Evolutionary conservation across 495 filamentous ascomycete species (phyloP).

Genomic region (Penicillium robsamsonii): DNA sequence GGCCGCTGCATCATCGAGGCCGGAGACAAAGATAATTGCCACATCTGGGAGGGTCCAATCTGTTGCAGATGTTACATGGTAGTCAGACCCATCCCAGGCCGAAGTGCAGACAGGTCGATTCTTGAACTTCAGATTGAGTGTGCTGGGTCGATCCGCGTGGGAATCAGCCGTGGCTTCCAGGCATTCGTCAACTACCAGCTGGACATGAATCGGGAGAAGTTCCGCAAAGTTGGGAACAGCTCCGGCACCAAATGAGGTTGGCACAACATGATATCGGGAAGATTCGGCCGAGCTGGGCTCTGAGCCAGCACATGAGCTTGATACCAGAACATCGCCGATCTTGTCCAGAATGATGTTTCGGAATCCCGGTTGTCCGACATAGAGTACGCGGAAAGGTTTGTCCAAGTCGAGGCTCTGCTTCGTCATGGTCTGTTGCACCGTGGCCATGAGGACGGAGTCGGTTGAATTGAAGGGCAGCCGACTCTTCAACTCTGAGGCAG

Average conservation of each 20-base stretch:
- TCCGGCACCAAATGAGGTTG: slow-evolving; percentile 63
- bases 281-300: slow-evolving; percentile 50
- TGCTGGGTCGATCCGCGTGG: slow-evolving; percentile 40
- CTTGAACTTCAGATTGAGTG: slow-evolving; percentile 58
- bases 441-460: slow-evolving; percentile 46
- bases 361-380: slow-evolving; percentile 60
- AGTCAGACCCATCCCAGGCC: slow-evolving; percentile 47
- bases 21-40: slow-evolving; percentile 65
- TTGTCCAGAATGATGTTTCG: slow-evolving; percentile 73
- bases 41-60: slow-evolving; percentile 70
- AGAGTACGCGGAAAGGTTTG: slow-evolving; percentile 68
- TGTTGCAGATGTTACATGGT: slow-evolving; percentile 41
- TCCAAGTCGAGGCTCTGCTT: slow-evolving; percentile 58
- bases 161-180: slow-evolving; percentile 49
- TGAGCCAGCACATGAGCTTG: slow-evolving; percentile 42
- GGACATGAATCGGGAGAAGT: slow-evolving; percentile 71
- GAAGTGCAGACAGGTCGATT: slow-evolving; percentile 49
- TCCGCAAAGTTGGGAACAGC: slow-evolving; percentile 60
- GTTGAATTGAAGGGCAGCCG: slow-evolving; percentile 31
- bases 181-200: slow-evolving; percentile 74
- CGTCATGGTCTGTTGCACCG: slow-evolving; percentile 71
- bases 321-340: slow-evolving; percentile 62
- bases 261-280: slow-evolving; percentile 71
- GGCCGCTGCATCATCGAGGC: slow-evolving; percentile 47
- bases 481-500: slow-evolving; percentile 48